Evolutionary conservation across 2,329 filamentous ascomycete species (phyloP).

Genomic region (Talaromyces sp.): DNA sequence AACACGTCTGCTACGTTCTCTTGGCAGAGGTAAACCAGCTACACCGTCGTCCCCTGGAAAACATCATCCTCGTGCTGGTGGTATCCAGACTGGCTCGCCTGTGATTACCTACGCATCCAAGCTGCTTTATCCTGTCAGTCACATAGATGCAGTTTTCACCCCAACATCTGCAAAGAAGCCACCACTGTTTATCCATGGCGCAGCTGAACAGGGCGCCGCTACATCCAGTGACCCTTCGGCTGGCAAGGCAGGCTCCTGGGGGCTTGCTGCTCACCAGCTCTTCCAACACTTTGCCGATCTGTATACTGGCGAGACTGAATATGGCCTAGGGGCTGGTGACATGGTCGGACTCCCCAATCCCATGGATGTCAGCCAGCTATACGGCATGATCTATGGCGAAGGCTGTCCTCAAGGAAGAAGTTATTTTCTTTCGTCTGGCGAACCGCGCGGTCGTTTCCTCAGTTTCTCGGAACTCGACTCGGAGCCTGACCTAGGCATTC

Average conservation of each 20-base stretch:
- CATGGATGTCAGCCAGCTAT: conserved; percentile 84
- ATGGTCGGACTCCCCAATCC: conserved; percentile 72
- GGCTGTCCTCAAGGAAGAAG: conserved; percentile 76
- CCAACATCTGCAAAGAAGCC: conserved; percentile 62
- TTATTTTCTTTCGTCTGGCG: conserved; percentile 69
- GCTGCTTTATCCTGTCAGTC: conserved; percentile 71
- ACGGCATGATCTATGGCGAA: conserved; percentile 79
- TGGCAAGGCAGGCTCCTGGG: conserved; percentile 77
- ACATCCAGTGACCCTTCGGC: conserved; percentile 73
- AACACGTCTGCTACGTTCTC: conserved; percentile 74
- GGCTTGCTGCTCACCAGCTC: conserved; percentile 66
- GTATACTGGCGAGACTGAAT: conserved; percentile 67
- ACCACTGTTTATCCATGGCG: conserved; percentile 77
- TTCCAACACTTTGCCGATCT: conserved; percentile 75
- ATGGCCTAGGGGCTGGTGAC: conserved; percentile 72
- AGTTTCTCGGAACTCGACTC: conserved; percentile 56
- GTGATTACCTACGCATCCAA: conserved; percentile 83
- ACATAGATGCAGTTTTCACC: conserved; percentile 72
- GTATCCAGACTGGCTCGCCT: conserved; percentile 63
- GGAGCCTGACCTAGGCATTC: conserved; percentile 66
- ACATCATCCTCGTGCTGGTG: conserved; percentile 48
- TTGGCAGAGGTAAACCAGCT: conserved; percentile 73
- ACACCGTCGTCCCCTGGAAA: conserved; percentile 47
- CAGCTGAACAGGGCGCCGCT: conserved; percentile 70
- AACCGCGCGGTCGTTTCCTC: conserved; percentile 73